Conservation (phyloP, 495 filamentous ascomycete genomes). For the Aspergillus sclerotiicarbonarius region DNA sequence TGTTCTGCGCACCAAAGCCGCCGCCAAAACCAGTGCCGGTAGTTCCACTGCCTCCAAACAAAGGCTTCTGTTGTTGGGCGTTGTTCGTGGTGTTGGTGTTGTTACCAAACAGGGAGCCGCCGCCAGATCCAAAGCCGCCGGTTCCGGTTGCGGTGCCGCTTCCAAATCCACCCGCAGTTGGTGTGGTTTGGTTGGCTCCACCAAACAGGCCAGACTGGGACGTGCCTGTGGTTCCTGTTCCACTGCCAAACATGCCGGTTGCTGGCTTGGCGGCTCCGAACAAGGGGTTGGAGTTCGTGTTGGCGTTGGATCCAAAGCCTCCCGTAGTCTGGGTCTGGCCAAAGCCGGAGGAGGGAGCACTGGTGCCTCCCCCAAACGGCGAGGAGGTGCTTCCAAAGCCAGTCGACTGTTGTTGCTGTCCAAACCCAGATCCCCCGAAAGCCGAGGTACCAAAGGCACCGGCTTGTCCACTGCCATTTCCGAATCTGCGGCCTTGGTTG, state of each 20-base stretch:
- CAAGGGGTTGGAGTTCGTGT: conserved; percentile 27
- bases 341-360: conserved; percentile 39
- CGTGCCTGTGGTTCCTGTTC: conserved; percentile 17
- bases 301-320: conserved; percentile 53
- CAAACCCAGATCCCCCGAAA: conserved; percentile 43
- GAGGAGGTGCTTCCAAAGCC: conserved; percentile 54
- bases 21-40: conserved; percentile 36
- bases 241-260: conserved; percentile 39
- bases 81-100: conserved; percentile 27
- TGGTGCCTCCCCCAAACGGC: conserved; percentile 55
- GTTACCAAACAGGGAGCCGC: conserved; percentile 48
- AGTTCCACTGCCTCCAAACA: conserved; percentile 32
- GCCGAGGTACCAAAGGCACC: conserved; percentile 72
- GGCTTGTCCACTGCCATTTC: conserved; percentile 74
- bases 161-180: conserved; percentile 31
- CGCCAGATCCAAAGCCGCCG: conserved; percentile 28
- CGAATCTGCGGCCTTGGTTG: conserved; percentile 76
- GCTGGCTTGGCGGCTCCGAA: conserved; percentile 43
- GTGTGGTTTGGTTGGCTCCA: conserved; percentile 23
- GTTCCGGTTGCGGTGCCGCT: conserved; percentile 30
- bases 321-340: conserved; percentile 53
- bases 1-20: conserved; percentile 43
- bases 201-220: conserved; percentile 30
- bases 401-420: conserved; percentile 33
- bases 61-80: conserved; percentile 34